Evolutionary conservation across 1,284 basidiomycete species (phyloP).

Genomic region (Waitea zeae): DNA sequence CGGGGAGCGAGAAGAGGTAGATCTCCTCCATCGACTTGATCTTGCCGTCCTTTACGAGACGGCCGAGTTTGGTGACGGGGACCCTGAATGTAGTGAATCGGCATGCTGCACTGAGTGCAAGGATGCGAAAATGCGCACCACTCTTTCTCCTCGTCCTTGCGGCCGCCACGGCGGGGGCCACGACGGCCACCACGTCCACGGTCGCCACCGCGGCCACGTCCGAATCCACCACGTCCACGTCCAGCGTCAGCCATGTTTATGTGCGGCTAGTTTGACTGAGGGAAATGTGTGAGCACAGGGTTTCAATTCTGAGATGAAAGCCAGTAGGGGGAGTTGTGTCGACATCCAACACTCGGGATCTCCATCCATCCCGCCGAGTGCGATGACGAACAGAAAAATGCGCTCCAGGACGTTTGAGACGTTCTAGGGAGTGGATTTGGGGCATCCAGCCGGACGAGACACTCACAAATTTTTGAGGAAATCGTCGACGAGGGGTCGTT

Average conservation of each 20-base stretch:
- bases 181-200: conserved; percentile 64
- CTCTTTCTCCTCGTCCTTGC: conserved; percentile 99
- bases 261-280: too few relatives aligned
- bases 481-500: too few relatives aligned
- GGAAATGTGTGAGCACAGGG: too few relatives aligned
- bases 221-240: conserved; percentile 34
- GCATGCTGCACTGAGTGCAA: not conserved
- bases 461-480: too few relatives aligned
- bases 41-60: conserved; percentile 98
- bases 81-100: conserved; percentile 38
- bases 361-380: too few relatives aligned
- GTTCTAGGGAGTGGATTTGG: too few relatives aligned
- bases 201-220: conserved; percentile 82
- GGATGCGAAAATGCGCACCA: conserved; percentile 44
- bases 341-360: too few relatives aligned
- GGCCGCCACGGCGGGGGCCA: conserved; percentile 86
- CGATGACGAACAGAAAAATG: too few relatives aligned
- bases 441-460: too few relatives aligned
- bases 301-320: too few relatives aligned
- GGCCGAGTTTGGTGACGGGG: conserved; percentile 98
- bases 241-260: conserved; percentile 59
- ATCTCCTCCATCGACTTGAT: conserved; percentile 99
- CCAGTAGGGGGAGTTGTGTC: too few relatives aligned
- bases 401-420: too few relatives aligned
- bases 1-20: conserved; percentile 99